These are phyloP conservation scores for Boletellus sp. DNA, from an alignment of 768 basidiomycete species.

Conservation along the genomic window DNA sequence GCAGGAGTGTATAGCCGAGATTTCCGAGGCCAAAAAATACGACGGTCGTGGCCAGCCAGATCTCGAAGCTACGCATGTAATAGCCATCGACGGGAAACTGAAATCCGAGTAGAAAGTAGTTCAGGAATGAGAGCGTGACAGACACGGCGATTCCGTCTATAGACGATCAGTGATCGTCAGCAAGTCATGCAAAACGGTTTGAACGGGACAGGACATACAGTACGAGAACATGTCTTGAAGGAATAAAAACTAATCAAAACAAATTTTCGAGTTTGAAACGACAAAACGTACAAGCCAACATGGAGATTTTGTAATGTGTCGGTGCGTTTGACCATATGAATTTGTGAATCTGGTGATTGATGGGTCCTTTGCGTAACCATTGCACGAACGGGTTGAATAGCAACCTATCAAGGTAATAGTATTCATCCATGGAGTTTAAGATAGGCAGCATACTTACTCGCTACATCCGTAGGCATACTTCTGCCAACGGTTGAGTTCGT, in stretches of 20 bases:
- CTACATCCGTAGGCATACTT: constrained; percentile 73
- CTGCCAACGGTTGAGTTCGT: constrained; percentile 91
- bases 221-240: constrained; percentile 48
- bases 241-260: constrained; percentile 1
- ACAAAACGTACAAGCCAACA: constrained; percentile 46
- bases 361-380: constrained; percentile 79
- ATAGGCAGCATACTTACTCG: constrained; percentile 42
- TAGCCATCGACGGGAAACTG: constrained; percentile 69
- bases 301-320: constrained; percentile 76
- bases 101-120: constrained; percentile 74
- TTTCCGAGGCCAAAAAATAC: constrained; percentile 77
- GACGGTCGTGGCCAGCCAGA: constrained; percentile 73
- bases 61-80: constrained; percentile 78
- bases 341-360: constrained; percentile 73
- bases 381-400: constrained; percentile 79
- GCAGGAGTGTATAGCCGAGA: constrained; percentile 65
- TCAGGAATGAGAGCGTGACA: constrained; percentile 63
- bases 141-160: constrained; percentile 58
- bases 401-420: constrained; percentile 44
- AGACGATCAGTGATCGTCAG: background rate
- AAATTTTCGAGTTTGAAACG: background rate
- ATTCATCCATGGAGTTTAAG: background rate
- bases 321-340: constrained; percentile 78
- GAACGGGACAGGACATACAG: constrained; percentile 33
- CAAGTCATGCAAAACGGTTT: background rate